phyloP scores from a whole-genome alignment of 2,329 filamentous ascomycete species.

The Falciphora oryzae region DNA sequence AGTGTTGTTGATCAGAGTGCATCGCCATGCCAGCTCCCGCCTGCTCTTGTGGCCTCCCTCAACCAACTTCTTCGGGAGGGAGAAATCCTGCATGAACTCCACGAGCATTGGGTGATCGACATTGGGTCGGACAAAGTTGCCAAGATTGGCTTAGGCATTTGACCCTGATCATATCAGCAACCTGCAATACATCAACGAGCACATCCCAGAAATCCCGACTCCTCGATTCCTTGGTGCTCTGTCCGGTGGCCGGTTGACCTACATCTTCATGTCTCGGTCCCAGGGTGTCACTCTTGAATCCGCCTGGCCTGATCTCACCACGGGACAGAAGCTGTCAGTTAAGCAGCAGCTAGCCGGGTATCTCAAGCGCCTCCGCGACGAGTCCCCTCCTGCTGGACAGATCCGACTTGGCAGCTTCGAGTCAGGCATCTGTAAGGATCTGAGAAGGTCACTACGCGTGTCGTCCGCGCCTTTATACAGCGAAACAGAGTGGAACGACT shows the following conservation, averaged over 20 bases:
- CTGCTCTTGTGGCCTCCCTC: too few species aligned
- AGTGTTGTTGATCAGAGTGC: too few species aligned
- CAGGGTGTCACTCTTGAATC: background rate
- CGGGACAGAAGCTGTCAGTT: background rate
- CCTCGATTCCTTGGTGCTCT: background rate
- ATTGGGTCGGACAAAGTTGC: background rate
- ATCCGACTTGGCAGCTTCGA: background rate
- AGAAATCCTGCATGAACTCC: too few species aligned
- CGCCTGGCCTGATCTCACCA: background rate
- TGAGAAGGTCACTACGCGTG: background rate
- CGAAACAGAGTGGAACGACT: background rate
- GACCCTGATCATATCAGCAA: background rate
- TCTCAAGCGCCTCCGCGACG: background rate
- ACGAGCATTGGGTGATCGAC: background rate
- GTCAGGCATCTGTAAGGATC: background rate
- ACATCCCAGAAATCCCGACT: background rate
- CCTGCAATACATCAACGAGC: constrained; percentile 1
- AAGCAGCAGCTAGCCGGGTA: background rate
- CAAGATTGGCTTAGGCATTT: background rate
- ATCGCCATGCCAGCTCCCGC: too few species aligned
- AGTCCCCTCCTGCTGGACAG: background rate
- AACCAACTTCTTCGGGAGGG: too few species aligned
- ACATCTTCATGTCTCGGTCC: background rate
- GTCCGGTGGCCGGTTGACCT: background rate
- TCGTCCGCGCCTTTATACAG: background rate